Base-by-base conservation (phyloP, 352 stramenopile species). In the Globisporangium nodosum region DNA sequence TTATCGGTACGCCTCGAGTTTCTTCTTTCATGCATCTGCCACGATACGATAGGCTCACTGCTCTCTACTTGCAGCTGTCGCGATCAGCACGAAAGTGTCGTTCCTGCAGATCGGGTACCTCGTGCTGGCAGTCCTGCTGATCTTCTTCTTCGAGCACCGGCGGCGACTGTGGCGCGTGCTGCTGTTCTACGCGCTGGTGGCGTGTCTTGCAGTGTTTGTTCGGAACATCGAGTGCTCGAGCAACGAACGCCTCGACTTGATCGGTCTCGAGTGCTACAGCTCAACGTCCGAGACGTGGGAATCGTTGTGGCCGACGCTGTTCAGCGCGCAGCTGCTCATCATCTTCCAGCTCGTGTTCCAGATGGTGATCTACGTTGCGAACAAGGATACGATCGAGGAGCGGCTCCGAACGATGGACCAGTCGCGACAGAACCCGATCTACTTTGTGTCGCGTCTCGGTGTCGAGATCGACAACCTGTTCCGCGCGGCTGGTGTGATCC, bases 71-170 rank as follows among this genome's bases (percentile, higher is more conserved):
- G 11, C 63, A 93, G 83, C 79, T 39, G 85, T 95, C 33, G 82
- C 81, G 1, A 61, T 95, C 27, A 95, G 85, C 56, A 92, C 85
- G 5, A 66, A 75, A 5, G 83, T 92, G 3, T 93, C 81, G 2
- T 84, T 95, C 47, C 73, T 95, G 46, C 85, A 95, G 64, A 87
- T 89, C 33, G 85, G 85, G 15, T 95, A 92, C 30, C 61, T 95
- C 20, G 70, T 90, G n/a, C 62, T 95, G 9, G 83, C 85, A 27
- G 83, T 87, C 39, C 46, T 90, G 15, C 63, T 91, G 2, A 92
- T 92, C 63, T 57, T 95, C 11, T 93, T 92, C 71, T 90, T 92
- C 49, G 76, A 92, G 45, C 76, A 90, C 50, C 75, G 83, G 8
- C 69, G 83, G 7, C 75, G 76, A 0, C 83, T 95, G 12, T 95